Conservation (phyloP, 345 rosid genomes). For the Jatropha curcas region DNA sequence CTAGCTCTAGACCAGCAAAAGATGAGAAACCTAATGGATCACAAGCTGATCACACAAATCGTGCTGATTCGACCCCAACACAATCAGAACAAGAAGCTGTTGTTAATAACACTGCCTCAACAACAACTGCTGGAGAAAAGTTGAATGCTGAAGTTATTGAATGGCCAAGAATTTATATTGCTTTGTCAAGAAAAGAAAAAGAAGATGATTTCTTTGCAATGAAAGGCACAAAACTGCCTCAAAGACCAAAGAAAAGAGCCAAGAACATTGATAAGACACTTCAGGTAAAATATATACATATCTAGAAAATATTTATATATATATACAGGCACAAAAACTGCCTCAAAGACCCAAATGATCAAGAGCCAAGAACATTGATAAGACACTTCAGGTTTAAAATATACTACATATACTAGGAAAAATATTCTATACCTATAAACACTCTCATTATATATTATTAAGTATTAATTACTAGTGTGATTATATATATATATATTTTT, state of each 20-base stretch:
- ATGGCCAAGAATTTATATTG: slow-evolving; percentile 62
- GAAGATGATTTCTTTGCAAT: slow-evolving; percentile 71
- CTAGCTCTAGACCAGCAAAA: slow-evolving; percentile 25
- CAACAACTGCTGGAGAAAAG: slow-evolving; percentile 20
- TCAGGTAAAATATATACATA: no score
- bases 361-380: no score
- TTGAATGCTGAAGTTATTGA: slow-evolving; percentile 37
- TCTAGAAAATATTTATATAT: no score
- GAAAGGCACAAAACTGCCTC: slow-evolving; percentile 74
- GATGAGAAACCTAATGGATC: slow-evolving; percentile 50
- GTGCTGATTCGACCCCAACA: slow-evolving; percentile 15
- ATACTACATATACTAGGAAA: no score
- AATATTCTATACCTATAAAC: no score
- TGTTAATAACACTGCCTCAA: slow-evolving; percentile 1
- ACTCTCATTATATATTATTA: no score
- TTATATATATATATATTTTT: no score
- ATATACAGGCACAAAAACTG: no score
- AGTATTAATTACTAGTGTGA: no score
- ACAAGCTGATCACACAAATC: slow-evolving; percentile 29
- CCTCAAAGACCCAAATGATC: no score
- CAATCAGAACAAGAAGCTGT: slow-evolving; percentile 31
- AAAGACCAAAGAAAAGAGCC: slow-evolving; percentile 66
- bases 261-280: slow-evolving; percentile 64
- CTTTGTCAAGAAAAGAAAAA: slow-evolving; percentile 61
- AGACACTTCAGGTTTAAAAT: no score